Base-by-base conservation (phyloP, 495 filamentous ascomycete species). In the Daldinia childiae region DNA sequence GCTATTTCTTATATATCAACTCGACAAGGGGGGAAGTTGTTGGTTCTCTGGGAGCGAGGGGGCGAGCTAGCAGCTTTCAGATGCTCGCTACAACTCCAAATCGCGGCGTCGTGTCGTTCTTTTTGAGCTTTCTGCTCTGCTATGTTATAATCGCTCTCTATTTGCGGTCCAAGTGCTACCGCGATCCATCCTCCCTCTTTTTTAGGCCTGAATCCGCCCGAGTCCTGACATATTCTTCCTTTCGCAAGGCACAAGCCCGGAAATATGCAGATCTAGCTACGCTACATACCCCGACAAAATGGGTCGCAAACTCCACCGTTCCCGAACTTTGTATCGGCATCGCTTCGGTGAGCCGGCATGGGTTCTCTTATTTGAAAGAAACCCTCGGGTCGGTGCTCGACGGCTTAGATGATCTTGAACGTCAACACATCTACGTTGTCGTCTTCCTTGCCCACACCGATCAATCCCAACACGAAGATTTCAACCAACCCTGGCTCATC, bases 391-490 rank as follows among this genome's bases (percentile, higher is more conserved):
- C 70, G 56, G 63, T 88, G 39, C 79, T 87, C 4, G 84, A 84
- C 38, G 80, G 82, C 2, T 75, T 89, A 14, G 81, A 78, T 17
- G 66, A 78, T 6, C 52, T 78, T 12, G 83, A 89, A 75, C 80
- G 86, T 14, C 66, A 68, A 12, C 74, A 75, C 26, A 79, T 88
- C 50, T 75, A 83, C 64, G 54, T 89, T n/a, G 76, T 83, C 45
- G 76, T 86, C 6, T 82, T 89, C 58, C 81, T 87, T 56, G 84
- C 85, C 3, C 82, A 87, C 43, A 78, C 79, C 26, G 75, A 85
- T 61, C 83, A 87, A 9, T 61, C 73, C 21, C 55, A 78, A 21
- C 87, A 88, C 67, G 83, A 83, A 19, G 80, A 80, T 43, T 87
- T 82, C 66, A 64, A 68, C n/a, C 78, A 87, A 36, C 76, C 79